These are phyloP conservation scores for Salicornia ramosissima DNA, from an alignment of 148 eudicot genomes.

Conservation along the genomic window DNA sequence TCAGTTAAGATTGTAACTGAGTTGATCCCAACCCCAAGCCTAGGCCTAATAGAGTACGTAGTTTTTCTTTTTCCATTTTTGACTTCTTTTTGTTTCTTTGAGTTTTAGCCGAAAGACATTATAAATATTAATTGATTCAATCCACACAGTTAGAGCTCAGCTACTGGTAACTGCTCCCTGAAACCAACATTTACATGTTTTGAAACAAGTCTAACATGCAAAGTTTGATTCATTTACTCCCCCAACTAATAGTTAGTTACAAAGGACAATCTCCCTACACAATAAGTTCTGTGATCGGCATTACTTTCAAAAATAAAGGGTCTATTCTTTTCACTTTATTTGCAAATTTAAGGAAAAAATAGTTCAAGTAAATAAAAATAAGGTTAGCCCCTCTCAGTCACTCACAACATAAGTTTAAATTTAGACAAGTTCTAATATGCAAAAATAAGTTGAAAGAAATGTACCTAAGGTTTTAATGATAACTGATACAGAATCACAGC, in stretches of 20 bases:
- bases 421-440: too few species aligned
- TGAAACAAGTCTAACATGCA: neutral
- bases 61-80: too few species aligned
- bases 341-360: too few species aligned
- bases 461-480: too few species aligned
- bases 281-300: neutral
- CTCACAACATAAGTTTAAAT: too few species aligned
- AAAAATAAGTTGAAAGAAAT: too few species aligned
- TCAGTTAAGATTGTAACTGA: neutral
- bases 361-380: too few species aligned
- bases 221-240: neutral
- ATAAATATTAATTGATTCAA: neutral
- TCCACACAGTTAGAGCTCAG: neutral
- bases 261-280: neutral
- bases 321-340: too few species aligned
- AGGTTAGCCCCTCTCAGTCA: too few species aligned
- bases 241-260: neutral
- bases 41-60: neutral
- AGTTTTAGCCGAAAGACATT: neutral
- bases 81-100: too few species aligned
- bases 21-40: neutral
- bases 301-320: neutral
- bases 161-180: neutral
- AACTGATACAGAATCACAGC: neutral
- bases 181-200: neutral